phyloP scores from a whole-genome alignment of 2,329 filamentous ascomycete genomes.

The Exophiala bonariae region DNA sequence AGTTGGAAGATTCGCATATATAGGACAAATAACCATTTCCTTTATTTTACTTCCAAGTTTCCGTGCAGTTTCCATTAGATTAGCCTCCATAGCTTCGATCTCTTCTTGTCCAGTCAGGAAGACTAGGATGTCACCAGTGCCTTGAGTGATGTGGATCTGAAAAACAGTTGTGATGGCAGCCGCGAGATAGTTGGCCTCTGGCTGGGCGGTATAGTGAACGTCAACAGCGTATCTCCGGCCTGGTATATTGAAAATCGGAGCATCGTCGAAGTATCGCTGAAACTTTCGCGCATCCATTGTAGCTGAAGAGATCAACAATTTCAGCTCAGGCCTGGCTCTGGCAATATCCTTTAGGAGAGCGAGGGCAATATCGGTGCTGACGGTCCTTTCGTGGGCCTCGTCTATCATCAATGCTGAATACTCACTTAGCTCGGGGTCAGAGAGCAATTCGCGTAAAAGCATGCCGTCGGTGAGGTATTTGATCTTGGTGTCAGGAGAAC shows the following conservation, averaged over 20 bases:
- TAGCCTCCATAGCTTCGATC: conserved; percentile 83
- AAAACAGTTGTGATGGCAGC: conserved; percentile 92
- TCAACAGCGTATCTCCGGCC: conserved; percentile 87
- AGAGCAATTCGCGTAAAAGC: conserved; percentile 85
- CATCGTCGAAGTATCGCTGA: conserved; percentile 84
- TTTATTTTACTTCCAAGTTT: conserved; percentile 83
- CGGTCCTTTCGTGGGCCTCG: conserved; percentile 91
- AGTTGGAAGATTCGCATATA: conserved; percentile 90
- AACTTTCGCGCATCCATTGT: conserved; percentile 96
- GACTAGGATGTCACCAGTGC: conserved; percentile 83
- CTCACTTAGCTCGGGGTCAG: conserved; percentile 76
- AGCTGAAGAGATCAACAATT: conserved; percentile 87
- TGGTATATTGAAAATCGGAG: conserved; percentile 92
- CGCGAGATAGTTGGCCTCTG: conserved; percentile 89
- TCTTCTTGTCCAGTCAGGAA: conserved; percentile 97
- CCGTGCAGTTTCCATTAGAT: conserved; percentile 78
- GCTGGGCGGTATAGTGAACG: conserved; percentile 84
- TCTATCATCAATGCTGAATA: conserved; percentile 95
- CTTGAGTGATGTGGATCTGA: conserved; percentile 88
- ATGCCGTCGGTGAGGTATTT: conserved; percentile 99
- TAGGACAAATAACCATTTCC: conserved; percentile 86
- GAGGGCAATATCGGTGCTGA: conserved; percentile 87
- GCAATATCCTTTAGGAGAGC: conserved; percentile 87
- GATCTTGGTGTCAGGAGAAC: too few species aligned
- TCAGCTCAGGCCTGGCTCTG: conserved; percentile 78